Percentiles rank a stretch among this genome's conserved stretches.
Evolutionary conservation across 306 rosid species (phyloP).

Genomic region (Fragaria ananassa): DNA sequence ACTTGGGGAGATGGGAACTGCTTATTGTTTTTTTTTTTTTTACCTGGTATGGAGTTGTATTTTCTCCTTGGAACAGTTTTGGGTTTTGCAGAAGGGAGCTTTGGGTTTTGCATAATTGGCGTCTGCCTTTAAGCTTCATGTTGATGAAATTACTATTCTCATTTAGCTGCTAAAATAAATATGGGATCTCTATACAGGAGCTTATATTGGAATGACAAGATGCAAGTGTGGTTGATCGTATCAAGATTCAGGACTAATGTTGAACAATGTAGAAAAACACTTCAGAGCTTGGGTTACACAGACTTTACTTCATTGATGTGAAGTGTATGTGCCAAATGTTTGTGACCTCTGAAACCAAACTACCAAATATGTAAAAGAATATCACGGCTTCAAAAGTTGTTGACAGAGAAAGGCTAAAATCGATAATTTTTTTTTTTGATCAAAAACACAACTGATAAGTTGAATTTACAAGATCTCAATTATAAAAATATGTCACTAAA

Average conservation of each 20-base stretch:
- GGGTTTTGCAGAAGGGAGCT: neutral
- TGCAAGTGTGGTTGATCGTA: slow-evolving; percentile 64
- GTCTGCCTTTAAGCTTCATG: slow-evolving; percentile 17
- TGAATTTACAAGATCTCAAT: too few relatives aligned
- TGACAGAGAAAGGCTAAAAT: too few relatives aligned
- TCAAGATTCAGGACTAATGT: slow-evolving; percentile 47
- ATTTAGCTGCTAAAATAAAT: slow-evolving; percentile 24
- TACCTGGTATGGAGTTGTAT: slow-evolving; percentile 67
- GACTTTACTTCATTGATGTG: slow-evolving; percentile 53
- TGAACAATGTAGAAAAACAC: slow-evolving; percentile 77
- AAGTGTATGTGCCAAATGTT: too few relatives aligned
- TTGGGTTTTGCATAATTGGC: neutral
- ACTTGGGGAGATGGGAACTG: slow-evolving; percentile 97
- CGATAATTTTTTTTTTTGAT: too few relatives aligned
- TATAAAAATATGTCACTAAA: too few relatives aligned
- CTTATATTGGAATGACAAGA: slow-evolving; percentile 77
- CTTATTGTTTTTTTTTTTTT: slow-evolving; percentile 94
- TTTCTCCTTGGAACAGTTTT: slow-evolving; percentile 17
- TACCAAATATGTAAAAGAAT: too few relatives aligned
- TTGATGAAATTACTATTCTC: slow-evolving; percentile 18
- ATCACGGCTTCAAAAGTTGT: too few relatives aligned
- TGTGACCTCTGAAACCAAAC: too few relatives aligned
- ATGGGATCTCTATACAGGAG: slow-evolving; percentile 47
- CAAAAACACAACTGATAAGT: too few relatives aligned
- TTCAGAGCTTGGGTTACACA: slow-evolving; percentile 82